Base-by-base conservation (phyloP, 257 asterid species). In the Solanum clarkiae region DNA sequence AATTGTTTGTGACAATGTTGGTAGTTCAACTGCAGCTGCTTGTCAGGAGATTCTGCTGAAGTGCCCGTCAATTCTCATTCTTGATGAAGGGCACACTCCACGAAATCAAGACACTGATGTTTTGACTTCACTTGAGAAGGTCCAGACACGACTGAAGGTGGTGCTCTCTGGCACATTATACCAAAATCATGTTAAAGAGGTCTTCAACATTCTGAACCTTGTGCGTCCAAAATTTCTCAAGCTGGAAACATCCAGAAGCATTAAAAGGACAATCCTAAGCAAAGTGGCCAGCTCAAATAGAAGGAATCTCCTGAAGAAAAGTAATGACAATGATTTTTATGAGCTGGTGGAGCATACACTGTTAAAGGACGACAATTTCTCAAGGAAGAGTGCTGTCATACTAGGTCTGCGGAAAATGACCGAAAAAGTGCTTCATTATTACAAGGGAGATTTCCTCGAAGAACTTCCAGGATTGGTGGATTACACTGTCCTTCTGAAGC, bases 51-150 rank as follows among this genome's bases (percentile, higher is more conserved):
- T 93, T 86, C 84, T 97, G 86, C 87, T 97, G 84, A 90, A 87
- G 65, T 87, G 92, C 81, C 99, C 99, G 1, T 82, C 94, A 3
- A 95, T 97, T 79, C 93, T 97, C 68, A 95, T 97, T 66, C 85
- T 95, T 85, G 99, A 97, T 74, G 99, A 97, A 91, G 99, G 99
- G 5, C 99, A 97, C 89, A 95, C 98, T 1, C 99, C 99, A 6
- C 86, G 99, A 81, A 97, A 97, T 87, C 95, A 91, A 86, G 99
- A 95, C 69, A 97, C 99, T 7, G 98, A 95, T 88, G 91, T 97
- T 57, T 84, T 97, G 90, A 95, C 95, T 20, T 95, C 98, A 69
- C 97, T 97, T 53, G 98, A 95, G 89, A 94, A 94, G 91, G 93
- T 97, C 10, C 93, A 93, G 90, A 95, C 99, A 40, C 84, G 92